phyloP scores from a whole-genome alignment of 768 basidiomycete genomes.

The Suillus tomentosus region DNA sequence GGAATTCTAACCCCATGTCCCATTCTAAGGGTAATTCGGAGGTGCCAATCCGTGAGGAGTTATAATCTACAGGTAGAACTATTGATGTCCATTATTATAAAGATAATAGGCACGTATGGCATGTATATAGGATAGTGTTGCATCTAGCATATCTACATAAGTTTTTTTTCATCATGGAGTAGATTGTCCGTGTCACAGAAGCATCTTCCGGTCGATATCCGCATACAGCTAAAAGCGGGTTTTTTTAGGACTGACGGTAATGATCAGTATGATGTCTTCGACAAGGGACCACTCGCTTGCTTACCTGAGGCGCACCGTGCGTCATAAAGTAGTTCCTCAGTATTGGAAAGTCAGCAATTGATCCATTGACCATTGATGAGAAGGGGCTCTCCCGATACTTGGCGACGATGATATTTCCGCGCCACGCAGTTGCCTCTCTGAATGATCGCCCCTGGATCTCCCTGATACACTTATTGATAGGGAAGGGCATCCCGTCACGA shows the following conservation, averaged over 20 bases:
- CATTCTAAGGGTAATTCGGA: constrained; percentile 13
- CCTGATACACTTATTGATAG: constrained; percentile 72
- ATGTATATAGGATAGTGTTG: constrained; percentile 20
- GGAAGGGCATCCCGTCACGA: constrained; percentile 81
- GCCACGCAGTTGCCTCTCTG: constrained; percentile 69
- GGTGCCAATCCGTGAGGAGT: constrained; percentile 26
- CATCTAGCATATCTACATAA: neutral
- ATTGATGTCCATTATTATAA: constrained; percentile 22
- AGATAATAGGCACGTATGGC: constrained; percentile 22
- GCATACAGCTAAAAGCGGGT: neutral
- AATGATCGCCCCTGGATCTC: constrained; percentile 70
- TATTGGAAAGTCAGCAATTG: constrained; percentile 85
- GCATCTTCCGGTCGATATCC: neutral
- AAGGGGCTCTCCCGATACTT: constrained; percentile 58
- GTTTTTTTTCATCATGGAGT: neutral
- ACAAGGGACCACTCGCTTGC: constrained; percentile 29
- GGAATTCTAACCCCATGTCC: constrained; percentile 29
- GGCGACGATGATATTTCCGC: constrained; percentile 77
- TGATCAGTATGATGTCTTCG: constrained; percentile 8
- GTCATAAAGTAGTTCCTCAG: constrained; percentile 78
- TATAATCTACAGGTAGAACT: constrained; percentile 29
- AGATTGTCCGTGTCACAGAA: neutral
- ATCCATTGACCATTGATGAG: constrained; percentile 62
- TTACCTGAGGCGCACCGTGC: constrained; percentile 54
- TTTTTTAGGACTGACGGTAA: constrained; percentile 6